Percentiles rank a stretch among this genome's conserved stretches.
Evolutionary conservation across 257 asterid species (phyloP).

Genomic region (Primulina tabacum): DNA sequence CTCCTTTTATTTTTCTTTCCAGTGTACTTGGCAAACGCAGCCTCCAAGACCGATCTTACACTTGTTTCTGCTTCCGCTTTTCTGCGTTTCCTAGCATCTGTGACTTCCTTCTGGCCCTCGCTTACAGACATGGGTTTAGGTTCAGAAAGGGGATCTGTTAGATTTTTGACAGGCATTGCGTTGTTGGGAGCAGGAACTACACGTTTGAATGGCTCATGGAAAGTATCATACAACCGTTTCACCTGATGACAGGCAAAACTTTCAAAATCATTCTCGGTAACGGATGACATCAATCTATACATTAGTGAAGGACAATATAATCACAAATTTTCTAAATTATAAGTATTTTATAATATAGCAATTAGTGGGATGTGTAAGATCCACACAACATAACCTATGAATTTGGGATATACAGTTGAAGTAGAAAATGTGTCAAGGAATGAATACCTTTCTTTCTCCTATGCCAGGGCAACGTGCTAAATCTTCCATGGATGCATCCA

Average conservation of each 20-base stretch:
- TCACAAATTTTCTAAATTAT: neutral
- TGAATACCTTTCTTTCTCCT: constrained; percentile 88
- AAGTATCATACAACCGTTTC: constrained; percentile 74
- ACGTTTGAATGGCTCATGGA: constrained; percentile 96
- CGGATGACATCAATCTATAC: too few species aligned
- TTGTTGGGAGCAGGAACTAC: constrained; percentile 49
- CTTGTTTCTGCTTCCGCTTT: constrained; percentile 61
- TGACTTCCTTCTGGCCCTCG: constrained; percentile 36
- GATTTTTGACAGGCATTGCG: constrained; percentile 35
- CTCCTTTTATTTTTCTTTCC: constrained; percentile 41
- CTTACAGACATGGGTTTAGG: constrained; percentile 32
- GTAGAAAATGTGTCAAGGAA: neutral
- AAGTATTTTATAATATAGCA: neutral
- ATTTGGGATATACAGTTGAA: neutral
- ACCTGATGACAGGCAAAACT: constrained; percentile 45
- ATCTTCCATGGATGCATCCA: constrained; percentile 99
- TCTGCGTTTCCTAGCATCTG: constrained; percentile 40
- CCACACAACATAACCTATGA: neutral
- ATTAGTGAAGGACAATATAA: too few species aligned
- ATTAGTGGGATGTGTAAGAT: neutral
- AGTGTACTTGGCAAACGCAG: constrained; percentile 71
- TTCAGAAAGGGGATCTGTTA: constrained; percentile 30
- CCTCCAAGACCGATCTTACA: constrained; percentile 68
- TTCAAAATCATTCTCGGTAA: neutral
- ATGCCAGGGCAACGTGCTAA: constrained; percentile 98